Base-by-base conservation (phyloP, 768 basidiomycete species). In the Amanita subjunquillea region DNA sequence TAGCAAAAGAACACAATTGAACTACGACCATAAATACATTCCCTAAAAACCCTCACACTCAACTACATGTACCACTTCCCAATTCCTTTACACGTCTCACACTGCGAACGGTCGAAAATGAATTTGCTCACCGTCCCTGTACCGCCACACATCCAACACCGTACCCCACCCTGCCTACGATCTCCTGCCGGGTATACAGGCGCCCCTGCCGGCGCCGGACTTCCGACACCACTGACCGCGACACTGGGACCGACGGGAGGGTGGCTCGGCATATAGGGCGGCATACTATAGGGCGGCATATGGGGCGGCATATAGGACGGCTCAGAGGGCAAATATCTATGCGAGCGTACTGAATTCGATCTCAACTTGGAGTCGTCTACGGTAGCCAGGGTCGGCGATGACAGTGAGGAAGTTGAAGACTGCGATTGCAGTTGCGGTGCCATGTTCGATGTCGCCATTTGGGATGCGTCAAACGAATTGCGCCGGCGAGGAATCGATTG, bases 91-190 rank as follows among this genome's bases (percentile, higher is more conserved):
- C 89, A 91, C 4, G 69, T 65, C 1, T 64, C 64, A 64, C 88
- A 91, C 36, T 63, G 67, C 46, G 67, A 62, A 56, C 68, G 61
- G 53, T 84, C 80, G 44, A 87, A 72, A 3, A 86, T 56, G 42
- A 86, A 64, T 48, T 81, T 67, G 23, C 70, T 69, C 32, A 76
- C 61, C 34, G 58, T 66, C 3, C 86, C 87, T 20, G 65, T 62
- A 2, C 89, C 89, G 32, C 70, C 66, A 60, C 88, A 91, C 22
- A 73, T 67, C 77, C 74, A 78, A 63, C 89, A 91, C 57, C 75
- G 49, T 41, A 66, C 58, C 0, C 89, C 88, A 2, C 87, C 88
- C 7, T 90, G 66, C 44, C 87, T 65, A 20, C 82, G 72, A 63
- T 91, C 88, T 2, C 88, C 88, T 0, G 88, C 76, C 0, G 55